These are phyloP conservation scores for Meyerozyma carpophila DNA, from an alignment of 1,139 yeast species.

Conservation along the genomic window DNA sequence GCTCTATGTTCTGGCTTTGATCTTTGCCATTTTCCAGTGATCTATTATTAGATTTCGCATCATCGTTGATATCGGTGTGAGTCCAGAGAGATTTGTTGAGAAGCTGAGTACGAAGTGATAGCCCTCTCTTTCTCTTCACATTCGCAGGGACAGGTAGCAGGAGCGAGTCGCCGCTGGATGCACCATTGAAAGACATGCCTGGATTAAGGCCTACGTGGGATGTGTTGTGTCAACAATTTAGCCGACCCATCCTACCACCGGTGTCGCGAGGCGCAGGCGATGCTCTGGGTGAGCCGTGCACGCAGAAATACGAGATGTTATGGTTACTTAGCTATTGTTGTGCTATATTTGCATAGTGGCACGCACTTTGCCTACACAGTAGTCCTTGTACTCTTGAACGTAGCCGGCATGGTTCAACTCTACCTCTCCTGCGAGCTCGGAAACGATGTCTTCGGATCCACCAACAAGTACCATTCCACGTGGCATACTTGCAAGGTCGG, in stretches of 20 bases:
- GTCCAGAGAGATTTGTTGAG: slow-evolving; percentile 46
- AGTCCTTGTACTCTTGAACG: slow-evolving; percentile 37
- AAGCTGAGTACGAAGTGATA: slow-evolving; percentile 68
- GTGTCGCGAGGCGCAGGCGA: too few species aligned
- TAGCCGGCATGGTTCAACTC: slow-evolving; percentile 31
- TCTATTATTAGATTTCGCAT: not conserved
- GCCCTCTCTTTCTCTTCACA: slow-evolving; percentile 57
- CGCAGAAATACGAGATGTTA: not conserved
- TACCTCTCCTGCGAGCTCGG: slow-evolving; percentile 33
- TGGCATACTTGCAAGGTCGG: slow-evolving; percentile 30
- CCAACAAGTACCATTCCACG: slow-evolving; percentile 42
- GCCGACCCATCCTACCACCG: too few species aligned
- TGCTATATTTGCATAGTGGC: slow-evolving; percentile 14
- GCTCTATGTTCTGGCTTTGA: slow-evolving; percentile 7
- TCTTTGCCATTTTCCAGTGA: slow-evolving; percentile 2
- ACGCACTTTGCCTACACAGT: slow-evolving; percentile 23
- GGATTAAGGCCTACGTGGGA: too few species aligned
- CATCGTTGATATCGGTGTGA: slow-evolving; percentile 5
- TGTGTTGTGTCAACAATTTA: too few species aligned
- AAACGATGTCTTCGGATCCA: slow-evolving; percentile 36
- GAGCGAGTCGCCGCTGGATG: not conserved
- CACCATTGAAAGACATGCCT: not conserved
- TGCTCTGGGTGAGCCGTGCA: too few species aligned
- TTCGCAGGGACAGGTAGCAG: slow-evolving; percentile 18
- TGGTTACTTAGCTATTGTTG: not conserved